Base-by-base conservation (phyloP, 2,329 filamentous ascomycete genomes). In the Cladosporium cucumerinum region DNA sequence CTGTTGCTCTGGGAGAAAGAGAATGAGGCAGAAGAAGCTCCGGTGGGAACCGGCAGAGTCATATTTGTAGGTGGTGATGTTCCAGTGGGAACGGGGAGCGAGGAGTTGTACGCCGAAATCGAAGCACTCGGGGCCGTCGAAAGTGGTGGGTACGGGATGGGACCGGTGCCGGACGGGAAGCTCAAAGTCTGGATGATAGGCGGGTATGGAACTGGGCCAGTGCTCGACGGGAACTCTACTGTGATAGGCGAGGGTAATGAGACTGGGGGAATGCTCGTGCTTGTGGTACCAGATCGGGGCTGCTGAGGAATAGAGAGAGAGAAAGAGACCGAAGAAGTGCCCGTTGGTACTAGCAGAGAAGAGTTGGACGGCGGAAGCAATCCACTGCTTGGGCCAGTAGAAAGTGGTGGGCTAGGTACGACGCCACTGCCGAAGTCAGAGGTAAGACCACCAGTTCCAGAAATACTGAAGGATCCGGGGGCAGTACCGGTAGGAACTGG, bases 1-100 rank as follows among this genome's bases (percentile, higher is more conserved):
- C 48, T 46, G 26, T n/a, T 25, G 23, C 25, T 63, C 16, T 49
- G 57, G 58, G 57, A 61, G 51, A 59, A 36, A 39, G 26, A 51
- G n/a, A 21, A 21, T 11, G 61, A n/a, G 39, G 7, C 7, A 16
- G 52, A 26, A 51, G 30, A 25, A 57, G 30, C 3, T 5, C 58
- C 58, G 16, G 32, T 57, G 18, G 30, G 30, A 16, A 39, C n/a
- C 23, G 54, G 54, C 25, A 59, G 8, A 21, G 60, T 54, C 43
- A 58, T 11, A n/a, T 60, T 61, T 12, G 18, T 23, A 14, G 54
- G n/a, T 25, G 54, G 54, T 5, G 23, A 14, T 16, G 32, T 25
- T 6, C 28, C 54, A 32, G 28, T 57, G 10, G 48, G 26, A 16
- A 51, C 25, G 23, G 48, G 48, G 2, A 51, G 23, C 5, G 48